Conservation (phyloP, 2,329 filamentous ascomycete genomes). For the Pestalotiopsis sp. region DNA sequence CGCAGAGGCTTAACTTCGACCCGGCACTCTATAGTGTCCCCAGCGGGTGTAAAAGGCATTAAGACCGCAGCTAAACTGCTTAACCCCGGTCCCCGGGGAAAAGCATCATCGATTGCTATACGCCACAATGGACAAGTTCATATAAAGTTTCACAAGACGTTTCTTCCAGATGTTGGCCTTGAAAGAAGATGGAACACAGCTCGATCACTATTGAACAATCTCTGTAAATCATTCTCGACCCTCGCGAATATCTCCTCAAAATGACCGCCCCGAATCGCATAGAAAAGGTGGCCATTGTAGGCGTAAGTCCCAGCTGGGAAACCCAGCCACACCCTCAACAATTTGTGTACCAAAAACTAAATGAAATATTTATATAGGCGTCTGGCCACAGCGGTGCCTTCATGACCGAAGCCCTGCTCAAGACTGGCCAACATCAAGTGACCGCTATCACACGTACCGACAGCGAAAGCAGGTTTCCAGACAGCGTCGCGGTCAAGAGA, state of each 20-base stretch:
- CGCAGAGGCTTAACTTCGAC: neutral
- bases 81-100: neutral
- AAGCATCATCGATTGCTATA: too few relatives aligned
- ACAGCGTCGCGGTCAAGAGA: constrained; percentile 39
- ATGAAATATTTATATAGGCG: constrained; percentile 31
- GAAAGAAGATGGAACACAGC: too few relatives aligned
- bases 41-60: neutral
- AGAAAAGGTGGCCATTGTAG: constrained; percentile 45
- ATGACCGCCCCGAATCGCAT: constrained; percentile 31
- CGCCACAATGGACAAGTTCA: too few relatives aligned
- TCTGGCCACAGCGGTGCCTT: constrained; percentile 40
- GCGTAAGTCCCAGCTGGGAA: constrained; percentile 36
- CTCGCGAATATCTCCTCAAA: too few relatives aligned
- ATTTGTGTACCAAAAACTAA: neutral
- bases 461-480: constrained; percentile 43
- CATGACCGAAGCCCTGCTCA: constrained; percentile 40
- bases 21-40: neutral
- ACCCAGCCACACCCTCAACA: neutral
- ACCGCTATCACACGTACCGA: constrained; percentile 49
- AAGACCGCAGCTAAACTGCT: neutral
- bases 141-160: too few relatives aligned
- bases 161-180: too few relatives aligned
- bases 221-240: too few relatives aligned
- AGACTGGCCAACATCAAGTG: constrained; percentile 48
- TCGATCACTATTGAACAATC: too few relatives aligned